Conservation (phyloP, 2,329 filamentous ascomycete species). For the Drechslerella stenobrocha region DNA sequence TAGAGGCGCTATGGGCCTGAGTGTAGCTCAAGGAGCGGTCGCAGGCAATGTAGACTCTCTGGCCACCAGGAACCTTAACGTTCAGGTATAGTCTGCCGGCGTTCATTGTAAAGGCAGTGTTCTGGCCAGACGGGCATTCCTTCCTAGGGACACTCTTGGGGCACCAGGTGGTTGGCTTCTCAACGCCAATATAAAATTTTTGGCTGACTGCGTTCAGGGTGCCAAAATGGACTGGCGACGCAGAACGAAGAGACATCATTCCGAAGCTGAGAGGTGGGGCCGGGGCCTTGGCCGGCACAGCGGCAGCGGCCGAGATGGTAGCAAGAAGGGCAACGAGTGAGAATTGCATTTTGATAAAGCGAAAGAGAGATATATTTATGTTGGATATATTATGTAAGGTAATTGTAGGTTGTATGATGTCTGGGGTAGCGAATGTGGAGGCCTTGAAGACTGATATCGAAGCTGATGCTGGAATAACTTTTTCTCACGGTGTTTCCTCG, state of each 20-base stretch:
- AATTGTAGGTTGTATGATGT: neutral
- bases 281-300: slow-evolving; percentile 13
- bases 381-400: slow-evolving; percentile 15
- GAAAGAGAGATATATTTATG: no score
- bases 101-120: slow-evolving; percentile 18
- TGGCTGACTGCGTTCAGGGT: slow-evolving; percentile 59
- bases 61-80: slow-evolving; percentile 62
- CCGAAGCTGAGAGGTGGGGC: no score
- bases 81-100: slow-evolving; percentile 21
- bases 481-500: neutral
- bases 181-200: slow-evolving; percentile 61
- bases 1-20: slow-evolving; percentile 61
- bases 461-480: slow-evolving; percentile 17
- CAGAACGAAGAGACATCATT: slow-evolving; percentile 56
- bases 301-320: slow-evolving; percentile 28
- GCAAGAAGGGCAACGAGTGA: slow-evolving; percentile 40
- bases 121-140: slow-evolving; percentile 36
- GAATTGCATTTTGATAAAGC: slow-evolving; percentile 42
- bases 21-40: slow-evolving; percentile 65
- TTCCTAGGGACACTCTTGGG: slow-evolving; percentile 55
- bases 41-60: slow-evolving; percentile 64
- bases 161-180: slow-evolving; percentile 59
- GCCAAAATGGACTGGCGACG: slow-evolving; percentile 60
- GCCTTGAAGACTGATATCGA: slow-evolving; percentile 8
- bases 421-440: slow-evolving; percentile 4